Percentiles rank a stretch among this genome's conserved stretches.
phyloP scores from a whole-genome alignment of 2,329 filamentous ascomycete genomes.

The Neophaeococcomyces mojaviensis region DNA sequence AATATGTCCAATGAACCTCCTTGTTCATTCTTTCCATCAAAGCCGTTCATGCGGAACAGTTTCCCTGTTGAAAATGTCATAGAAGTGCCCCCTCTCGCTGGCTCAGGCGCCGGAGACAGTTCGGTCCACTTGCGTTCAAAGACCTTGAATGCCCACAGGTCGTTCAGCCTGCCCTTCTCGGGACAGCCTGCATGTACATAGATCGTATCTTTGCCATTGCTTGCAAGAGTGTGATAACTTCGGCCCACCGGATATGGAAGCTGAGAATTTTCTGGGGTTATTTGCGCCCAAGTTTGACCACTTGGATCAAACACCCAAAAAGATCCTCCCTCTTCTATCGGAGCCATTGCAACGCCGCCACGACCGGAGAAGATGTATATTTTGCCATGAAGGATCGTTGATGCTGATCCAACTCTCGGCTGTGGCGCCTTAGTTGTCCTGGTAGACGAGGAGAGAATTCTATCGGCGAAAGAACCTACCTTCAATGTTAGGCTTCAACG shows the following conservation, averaged over 20 bases:
- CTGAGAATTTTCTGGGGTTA: conserved; percentile 47
- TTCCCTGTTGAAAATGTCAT: conserved; percentile 58
- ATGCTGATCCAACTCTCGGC: conserved; percentile 52
- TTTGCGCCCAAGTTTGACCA: conserved; percentile 55
- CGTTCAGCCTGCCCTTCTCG: conserved; percentile 53
- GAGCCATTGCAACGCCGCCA: conserved; percentile 59
- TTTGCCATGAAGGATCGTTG: conserved; percentile 58
- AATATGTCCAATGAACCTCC: conserved; percentile 65
- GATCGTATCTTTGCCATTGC: conserved; percentile 58
- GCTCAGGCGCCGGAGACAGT: conserved; percentile 59
- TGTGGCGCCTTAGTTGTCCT: no score
- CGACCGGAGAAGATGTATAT: conserved; percentile 79
- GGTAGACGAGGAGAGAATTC: no score
- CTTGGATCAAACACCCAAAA: conserved; percentile 70
- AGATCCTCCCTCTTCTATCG: conserved; percentile 65
- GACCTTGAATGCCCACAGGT: conserved; percentile 74
- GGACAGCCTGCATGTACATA: conserved; percentile 72
- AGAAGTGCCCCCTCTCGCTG: conserved; percentile 58
- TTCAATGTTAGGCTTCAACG: no score
- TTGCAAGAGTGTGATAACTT: conserved; percentile 61
- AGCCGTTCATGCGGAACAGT: conserved; percentile 74
- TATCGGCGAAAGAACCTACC: no score
- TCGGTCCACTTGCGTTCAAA: conserved; percentile 58
- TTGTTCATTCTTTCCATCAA: conserved; percentile 61
- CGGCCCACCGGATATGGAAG: conserved; percentile 54